phyloP scores from a whole-genome alignment of 2,329 filamentous ascomycete species.

The Shiraia sp. region DNA sequence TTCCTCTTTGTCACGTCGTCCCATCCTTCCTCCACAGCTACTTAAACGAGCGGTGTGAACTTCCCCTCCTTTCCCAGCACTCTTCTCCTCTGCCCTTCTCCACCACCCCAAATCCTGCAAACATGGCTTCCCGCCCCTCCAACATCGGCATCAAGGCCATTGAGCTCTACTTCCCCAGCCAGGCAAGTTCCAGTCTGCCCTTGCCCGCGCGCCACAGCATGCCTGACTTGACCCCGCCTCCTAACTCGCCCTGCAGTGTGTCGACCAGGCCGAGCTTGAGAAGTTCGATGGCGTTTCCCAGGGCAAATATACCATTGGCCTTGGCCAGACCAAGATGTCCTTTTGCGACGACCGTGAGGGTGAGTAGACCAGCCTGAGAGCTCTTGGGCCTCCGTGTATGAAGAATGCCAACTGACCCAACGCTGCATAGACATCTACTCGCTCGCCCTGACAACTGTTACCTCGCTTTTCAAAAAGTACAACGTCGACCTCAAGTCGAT shows the following conservation, averaged over 20 bases:
- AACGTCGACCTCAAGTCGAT: slow-evolving; percentile 56
- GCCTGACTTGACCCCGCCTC: slow-evolving; percentile 12
- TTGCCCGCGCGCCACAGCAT: slow-evolving; percentile 1
- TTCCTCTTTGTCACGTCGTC: slow-evolving; percentile 35
- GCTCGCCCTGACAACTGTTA: slow-evolving; percentile 55
- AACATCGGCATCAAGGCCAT: slow-evolving; percentile 60
- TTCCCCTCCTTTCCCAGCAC: slow-evolving; percentile 20
- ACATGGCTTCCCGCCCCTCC: slow-evolving; percentile 52
- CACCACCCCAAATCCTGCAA: slow-evolving; percentile 21
- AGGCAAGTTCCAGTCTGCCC: slow-evolving; percentile 44
- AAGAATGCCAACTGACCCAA: not conserved
- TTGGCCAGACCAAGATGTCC: slow-evolving; percentile 60
- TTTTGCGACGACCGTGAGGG: slow-evolving; percentile 60
- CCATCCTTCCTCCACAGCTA: slow-evolving; percentile 23
- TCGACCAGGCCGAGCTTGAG: slow-evolving; percentile 58
- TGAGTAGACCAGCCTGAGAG: slow-evolving; percentile 24
- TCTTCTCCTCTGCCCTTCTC: slow-evolving; percentile 19
- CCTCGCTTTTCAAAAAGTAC: slow-evolving; percentile 58
- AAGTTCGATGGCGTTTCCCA: slow-evolving; percentile 58
- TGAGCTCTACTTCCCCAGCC: slow-evolving; percentile 59
- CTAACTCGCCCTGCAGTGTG: slow-evolving; percentile 48
- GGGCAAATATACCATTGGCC: slow-evolving; percentile 59
- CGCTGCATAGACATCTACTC: slow-evolving; percentile 56
- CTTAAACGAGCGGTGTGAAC: slow-evolving; percentile 45
- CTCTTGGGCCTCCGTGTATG: not conserved